Conservation (phyloP, 768 basidiomycete genomes). For the Agaricus sinodeliciosus region DNA sequence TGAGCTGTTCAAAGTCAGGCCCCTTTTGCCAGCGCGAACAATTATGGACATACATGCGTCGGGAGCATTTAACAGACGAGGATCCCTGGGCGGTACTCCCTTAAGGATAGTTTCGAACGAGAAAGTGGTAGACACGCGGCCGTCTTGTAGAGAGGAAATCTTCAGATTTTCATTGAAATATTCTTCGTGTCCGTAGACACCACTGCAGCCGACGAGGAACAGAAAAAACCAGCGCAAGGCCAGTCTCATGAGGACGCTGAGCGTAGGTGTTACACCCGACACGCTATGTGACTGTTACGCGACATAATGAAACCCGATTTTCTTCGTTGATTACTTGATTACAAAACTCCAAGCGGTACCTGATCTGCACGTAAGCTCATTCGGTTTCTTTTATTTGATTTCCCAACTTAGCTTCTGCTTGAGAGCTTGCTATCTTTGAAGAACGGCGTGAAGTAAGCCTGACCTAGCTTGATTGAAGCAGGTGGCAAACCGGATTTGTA, state of each 20-base stretch:
- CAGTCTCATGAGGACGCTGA: background rate
- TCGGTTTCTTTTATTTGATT: background rate
- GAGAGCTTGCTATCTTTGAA: no score
- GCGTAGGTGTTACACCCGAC: background rate
- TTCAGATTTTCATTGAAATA: constrained; percentile 41
- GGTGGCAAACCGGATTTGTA: background rate
- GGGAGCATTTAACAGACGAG: constrained; percentile 42
- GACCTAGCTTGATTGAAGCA: background rate
- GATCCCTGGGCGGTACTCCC: constrained; percentile 49
- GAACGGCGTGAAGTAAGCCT: background rate
- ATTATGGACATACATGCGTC: constrained; percentile 31
- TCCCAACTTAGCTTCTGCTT: background rate
- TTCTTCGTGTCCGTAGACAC: constrained; percentile 26
- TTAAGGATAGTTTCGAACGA: constrained; percentile 64
- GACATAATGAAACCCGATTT: background rate
- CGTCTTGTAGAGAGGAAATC: constrained; percentile 61
- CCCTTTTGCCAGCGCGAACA: background rate
- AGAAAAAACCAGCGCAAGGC: constrained; percentile 7
- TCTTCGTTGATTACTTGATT: background rate
- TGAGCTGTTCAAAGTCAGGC: constrained; percentile 43
- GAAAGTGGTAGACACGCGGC: constrained; percentile 76
- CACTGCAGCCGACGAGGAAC: constrained; percentile 8
- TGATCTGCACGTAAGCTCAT: background rate
- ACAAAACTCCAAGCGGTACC: background rate
- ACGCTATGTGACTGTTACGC: background rate